phyloP scores from a whole-genome alignment of 2,329 filamentous ascomycete species.

The Calonectria pauciramosa region DNA sequence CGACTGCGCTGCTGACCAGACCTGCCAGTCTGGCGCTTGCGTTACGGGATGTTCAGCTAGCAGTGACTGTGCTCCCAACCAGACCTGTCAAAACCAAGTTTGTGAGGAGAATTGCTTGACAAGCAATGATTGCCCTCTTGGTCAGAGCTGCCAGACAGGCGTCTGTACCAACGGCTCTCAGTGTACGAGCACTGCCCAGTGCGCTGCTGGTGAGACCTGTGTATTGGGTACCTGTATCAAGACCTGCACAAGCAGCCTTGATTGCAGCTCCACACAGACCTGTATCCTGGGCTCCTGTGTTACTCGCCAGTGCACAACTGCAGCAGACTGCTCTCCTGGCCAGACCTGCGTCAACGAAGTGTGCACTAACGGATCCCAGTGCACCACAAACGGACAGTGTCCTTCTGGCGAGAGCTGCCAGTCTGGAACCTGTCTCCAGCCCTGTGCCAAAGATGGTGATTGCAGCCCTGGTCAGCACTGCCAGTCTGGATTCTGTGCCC shows the following conservation, averaged over 20 bases:
- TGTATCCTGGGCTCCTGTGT: neutral
- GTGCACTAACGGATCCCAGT: neutral
- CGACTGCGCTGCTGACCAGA: neutral
- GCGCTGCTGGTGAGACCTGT: neutral
- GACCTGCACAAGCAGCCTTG: neutral
- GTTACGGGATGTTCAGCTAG: neutral
- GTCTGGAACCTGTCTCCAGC: neutral
- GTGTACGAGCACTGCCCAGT: neutral
- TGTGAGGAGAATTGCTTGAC: conserved; percentile 6
- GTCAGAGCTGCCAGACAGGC: conserved; percentile 5
- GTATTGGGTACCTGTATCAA: neutral
- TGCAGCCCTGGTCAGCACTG: neutral
- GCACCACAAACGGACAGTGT: neutral
- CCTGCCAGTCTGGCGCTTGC: conserved; percentile 3
- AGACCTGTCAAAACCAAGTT: neutral
- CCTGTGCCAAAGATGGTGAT: neutral
- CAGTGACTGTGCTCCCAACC: neutral
- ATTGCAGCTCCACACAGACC: neutral
- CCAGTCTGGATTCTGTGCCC: neutral
- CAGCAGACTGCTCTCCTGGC: neutral
- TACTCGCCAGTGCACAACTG: neutral
- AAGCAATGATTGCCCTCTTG: neutral
- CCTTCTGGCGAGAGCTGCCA: neutral
- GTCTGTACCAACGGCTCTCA: conserved; percentile 3
- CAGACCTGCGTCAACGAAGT: neutral